These are phyloP conservation scores for Rosellinia necatrix DNA, from an alignment of 2,329 filamentous ascomycete genomes.

Conservation along the genomic window DNA sequence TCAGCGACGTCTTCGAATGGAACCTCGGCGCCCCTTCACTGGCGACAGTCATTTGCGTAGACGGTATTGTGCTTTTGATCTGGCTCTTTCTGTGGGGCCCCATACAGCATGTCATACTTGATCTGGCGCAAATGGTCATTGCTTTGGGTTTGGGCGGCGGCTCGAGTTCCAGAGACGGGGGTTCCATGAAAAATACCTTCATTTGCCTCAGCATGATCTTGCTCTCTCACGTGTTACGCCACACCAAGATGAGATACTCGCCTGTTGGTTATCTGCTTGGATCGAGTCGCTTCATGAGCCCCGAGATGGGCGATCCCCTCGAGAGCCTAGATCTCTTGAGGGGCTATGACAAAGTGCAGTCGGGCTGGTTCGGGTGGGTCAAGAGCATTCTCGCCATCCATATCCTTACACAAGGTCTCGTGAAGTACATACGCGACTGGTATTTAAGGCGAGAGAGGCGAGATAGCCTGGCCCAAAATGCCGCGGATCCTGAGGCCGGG, in stretches of 20 bases:
- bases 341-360: slow-evolving; percentile 58
- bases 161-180: slow-evolving; percentile 68
- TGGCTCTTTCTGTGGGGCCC: slow-evolving; percentile 90
- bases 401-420: slow-evolving; percentile 73
- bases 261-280: slow-evolving; percentile 52
- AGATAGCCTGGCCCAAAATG: slow-evolving; percentile 52
- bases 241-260: slow-evolving; percentile 55
- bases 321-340: slow-evolving; percentile 47
- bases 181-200: slow-evolving; percentile 69
- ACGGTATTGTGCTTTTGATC: slow-evolving; percentile 78
- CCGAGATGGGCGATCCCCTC: slow-evolving; percentile 53
- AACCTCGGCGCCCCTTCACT: slow-evolving; percentile 85
- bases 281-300: slow-evolving; percentile 51
- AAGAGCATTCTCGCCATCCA: slow-evolving; percentile 74
- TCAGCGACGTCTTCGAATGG: slow-evolving; percentile 90
- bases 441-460: slow-evolving; percentile 65
- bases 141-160: slow-evolving; percentile 88
- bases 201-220: slow-evolving; percentile 72
- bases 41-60: slow-evolving; percentile 81
- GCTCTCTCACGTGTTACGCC: slow-evolving; percentile 56
- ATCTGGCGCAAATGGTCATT: slow-evolving; percentile 91
- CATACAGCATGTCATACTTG: slow-evolving; percentile 84
- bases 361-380: slow-evolving; percentile 66
- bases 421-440: slow-evolving; percentile 72
- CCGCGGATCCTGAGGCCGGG: slow-evolving; percentile 66